Evolutionary conservation across 129 eudicot genomes (phyloP).

Genomic region (Flaveria ramosissima): DNA sequence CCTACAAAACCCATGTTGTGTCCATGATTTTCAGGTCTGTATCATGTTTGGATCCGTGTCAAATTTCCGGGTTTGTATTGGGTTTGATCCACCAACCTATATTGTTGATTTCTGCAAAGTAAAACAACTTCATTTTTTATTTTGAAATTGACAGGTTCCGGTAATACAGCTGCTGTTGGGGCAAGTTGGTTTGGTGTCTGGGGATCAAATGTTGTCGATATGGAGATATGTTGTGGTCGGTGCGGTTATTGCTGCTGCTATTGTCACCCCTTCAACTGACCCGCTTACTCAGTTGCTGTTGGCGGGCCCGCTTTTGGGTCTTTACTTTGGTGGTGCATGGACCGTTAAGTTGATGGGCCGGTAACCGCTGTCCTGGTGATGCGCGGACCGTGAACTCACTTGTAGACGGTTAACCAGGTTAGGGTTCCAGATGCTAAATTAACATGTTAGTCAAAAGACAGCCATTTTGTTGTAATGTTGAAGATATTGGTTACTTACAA

Average conservation of each 20-base stretch:
- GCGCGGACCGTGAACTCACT: constrained; percentile 38
- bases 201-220: constrained; percentile 92
- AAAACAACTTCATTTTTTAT: background rate
- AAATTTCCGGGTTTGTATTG: background rate
- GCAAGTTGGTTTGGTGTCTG: constrained; percentile 80
- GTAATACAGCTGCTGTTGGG: constrained; percentile 87
- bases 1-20: background rate
- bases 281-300: constrained; percentile 92
- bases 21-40: no score
- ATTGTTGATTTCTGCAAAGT: background rate
- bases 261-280: constrained; percentile 94
- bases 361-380: constrained; percentile 57
- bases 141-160: constrained; percentile 58
- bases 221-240: constrained; percentile 99
- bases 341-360: constrained; percentile 77
- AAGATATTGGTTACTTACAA: background rate
- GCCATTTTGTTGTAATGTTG: constrained; percentile 17
- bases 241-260: constrained; percentile 89
- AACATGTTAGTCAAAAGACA: background rate
- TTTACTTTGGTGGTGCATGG: constrained; percentile 93
- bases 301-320: constrained; percentile 94
- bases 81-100: background rate
- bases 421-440: background rate
- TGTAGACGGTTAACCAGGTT: background rate
- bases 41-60: background rate